These are phyloP conservation scores for Phytopythium sindhum DNA, from an alignment of 352 stramenopile genomes.

Conservation along the genomic window DNA sequence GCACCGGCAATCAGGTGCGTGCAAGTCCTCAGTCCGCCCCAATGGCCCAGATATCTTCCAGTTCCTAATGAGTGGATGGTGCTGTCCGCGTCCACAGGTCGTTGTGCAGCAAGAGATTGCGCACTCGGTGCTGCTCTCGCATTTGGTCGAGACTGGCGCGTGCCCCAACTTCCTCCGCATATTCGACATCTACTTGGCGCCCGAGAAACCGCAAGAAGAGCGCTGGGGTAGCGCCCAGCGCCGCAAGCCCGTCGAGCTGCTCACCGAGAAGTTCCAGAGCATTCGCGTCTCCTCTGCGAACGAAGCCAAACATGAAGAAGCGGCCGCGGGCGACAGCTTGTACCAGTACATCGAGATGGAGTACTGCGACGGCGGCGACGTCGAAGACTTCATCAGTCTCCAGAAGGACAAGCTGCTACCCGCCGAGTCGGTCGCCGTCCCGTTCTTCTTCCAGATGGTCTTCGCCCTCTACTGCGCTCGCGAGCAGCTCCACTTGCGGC, in stretches of 20 bases:
- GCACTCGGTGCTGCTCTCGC: conserved; percentile 90
- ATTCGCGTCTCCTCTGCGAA: conserved; percentile 4
- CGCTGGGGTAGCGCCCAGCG: conserved; percentile 56
- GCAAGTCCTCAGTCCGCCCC: background rate
- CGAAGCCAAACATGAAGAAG: conserved; percentile 11
- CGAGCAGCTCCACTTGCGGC: conserved; percentile 90
- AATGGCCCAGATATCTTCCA: too few relatives aligned
- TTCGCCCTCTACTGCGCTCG: conserved; percentile 93
- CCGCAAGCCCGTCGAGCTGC: conserved; percentile 66
- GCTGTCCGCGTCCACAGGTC: conserved; percentile 26
- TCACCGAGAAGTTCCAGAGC: conserved; percentile 26
- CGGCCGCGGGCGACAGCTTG: conserved; percentile 13
- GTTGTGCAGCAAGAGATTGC: conserved; percentile 93
- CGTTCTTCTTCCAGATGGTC: conserved; percentile 97
- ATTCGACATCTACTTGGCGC: conserved; percentile 89
- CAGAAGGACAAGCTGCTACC: conserved; percentile 66
- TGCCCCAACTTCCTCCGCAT: conserved; percentile 95
- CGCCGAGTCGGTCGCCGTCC: conserved; percentile 45
- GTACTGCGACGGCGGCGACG: conserved; percentile 94
- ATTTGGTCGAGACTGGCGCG: conserved; percentile 78
- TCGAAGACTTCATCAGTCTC: conserved; percentile 94
- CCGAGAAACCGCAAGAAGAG: conserved; percentile 43
- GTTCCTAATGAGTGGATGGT: background rate
- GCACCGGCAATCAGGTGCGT: conserved; percentile 83
- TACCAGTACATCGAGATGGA: conserved; percentile 99